Evolutionary conservation across 2,329 filamentous ascomycete species (phyloP), one percentile per base, ranked within the genome.

Genomic region (Pseudopithomyces maydicus): DNA sequence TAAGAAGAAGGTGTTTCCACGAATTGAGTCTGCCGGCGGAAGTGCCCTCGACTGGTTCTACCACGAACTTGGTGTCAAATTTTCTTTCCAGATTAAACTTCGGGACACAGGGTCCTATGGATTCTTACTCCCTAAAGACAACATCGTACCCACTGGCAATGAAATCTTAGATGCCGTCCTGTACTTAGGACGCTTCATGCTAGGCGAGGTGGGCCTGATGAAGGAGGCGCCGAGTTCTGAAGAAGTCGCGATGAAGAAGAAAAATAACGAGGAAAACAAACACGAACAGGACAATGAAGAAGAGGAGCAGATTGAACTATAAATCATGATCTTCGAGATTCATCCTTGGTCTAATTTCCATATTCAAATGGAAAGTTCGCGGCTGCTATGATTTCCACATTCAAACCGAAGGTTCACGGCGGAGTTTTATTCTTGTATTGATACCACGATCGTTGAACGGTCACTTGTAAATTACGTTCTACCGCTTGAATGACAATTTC

Each of bases 21-120:
- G 86, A 38, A 85, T 93, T 60, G 90, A 95, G 71, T 85, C 85
- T 0, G 87, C 88, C 3, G 93, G 94, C 38, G 94, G 94, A 2
- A 93, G 90, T 47, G 91, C 91, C 1, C 86, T 98, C 41, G 95
- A 98, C 76, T 98, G 91, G 87, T 97, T 99, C 77, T 97, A 96
- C 73, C 91, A 96, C 66, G 90, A 96, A 68, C 78, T 98, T 59
- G 81, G 84, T 45, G 90, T 94, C 17, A 88, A 86, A 61, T 96
- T 91, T 74, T 90, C 92, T 56, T 98, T 96, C 74, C 95, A 98
- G 80, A 89, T 95, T 77, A 98, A 98, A 79, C 81, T 99, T 26
- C 84, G 95, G 47, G 95, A 99, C 74, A 95, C 90, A 0, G 95
- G 95, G 10, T 95, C 88, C 73, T 98, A 98, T 73, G 95, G 95